These are phyloP conservation scores for Lactuca sativa DNA, from an alignment of 129 eudicot species.

Conservation along the genomic window DNA sequence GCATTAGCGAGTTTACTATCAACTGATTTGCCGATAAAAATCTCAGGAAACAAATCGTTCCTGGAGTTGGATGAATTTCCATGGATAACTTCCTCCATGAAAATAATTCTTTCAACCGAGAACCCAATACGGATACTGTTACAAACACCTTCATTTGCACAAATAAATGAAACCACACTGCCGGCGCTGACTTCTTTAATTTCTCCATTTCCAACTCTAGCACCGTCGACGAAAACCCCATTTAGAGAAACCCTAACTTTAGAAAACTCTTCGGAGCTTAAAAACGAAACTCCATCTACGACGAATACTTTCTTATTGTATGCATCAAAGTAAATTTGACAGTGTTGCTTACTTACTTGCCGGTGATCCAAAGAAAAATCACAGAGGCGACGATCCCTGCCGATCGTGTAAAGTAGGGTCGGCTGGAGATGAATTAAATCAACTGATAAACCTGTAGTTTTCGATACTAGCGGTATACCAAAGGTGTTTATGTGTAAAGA, in stretches of 20 bases:
- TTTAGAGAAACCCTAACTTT: constrained; percentile 63
- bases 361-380: constrained; percentile 48
- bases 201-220: constrained; percentile 47
- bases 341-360: constrained; percentile 71
- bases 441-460: constrained; percentile 16
- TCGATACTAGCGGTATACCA: constrained; percentile 46
- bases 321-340: constrained; percentile 51
- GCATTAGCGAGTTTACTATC: constrained; percentile 33
- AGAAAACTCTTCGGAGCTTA: constrained; percentile 21
- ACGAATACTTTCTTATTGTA: constrained; percentile 44
- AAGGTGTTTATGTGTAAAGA: constrained; percentile 40
- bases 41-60: constrained; percentile 7
- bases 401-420: constrained; percentile 48
- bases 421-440: constrained; percentile 49
- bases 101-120: constrained; percentile 47
- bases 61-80: constrained; percentile 12
- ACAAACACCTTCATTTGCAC: constrained; percentile 47
- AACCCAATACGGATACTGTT: constrained; percentile 47
- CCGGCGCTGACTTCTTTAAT: constrained; percentile 52
- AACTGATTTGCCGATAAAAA: constrained; percentile 10
- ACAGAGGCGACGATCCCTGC: constrained; percentile 46
- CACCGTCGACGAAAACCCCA: constrained; percentile 84
- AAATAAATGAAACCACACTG: constrained; percentile 60
- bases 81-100: constrained; percentile 53
- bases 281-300: constrained; percentile 46